Base-by-base conservation (phyloP, 306 rosid genomes). In the Quercus wislizeni region DNA sequence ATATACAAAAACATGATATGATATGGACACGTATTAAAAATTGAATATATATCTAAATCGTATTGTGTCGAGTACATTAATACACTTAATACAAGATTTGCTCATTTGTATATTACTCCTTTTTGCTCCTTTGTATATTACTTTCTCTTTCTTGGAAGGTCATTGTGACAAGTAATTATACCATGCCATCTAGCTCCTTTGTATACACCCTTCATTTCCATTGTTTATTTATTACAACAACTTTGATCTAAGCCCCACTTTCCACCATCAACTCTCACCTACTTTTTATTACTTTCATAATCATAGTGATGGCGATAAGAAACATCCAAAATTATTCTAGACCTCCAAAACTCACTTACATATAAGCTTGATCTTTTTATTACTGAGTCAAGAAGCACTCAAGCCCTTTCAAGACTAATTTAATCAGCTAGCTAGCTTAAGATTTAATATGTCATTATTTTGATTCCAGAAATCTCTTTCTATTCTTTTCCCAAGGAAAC, bases 1-100 rank as follows among this genome's bases (percentile, higher is more conserved):
- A 1, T 41, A 23, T 23, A 23, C 23, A 23, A 23, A 0, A 2
- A 41, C 2, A 41, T 0, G 2, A 41, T 8, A 38, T 3, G 0
- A 38, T 38, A 38, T 2, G 0, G 0, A 8, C 3, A 8, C 0
- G 1, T 41, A 41, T 41, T 1, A 41, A 41, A 8, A 41, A 41
- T 41, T 8, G 12, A 7, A 41, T 41, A 41, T 41, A 0, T 38
- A 38, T 38, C 3, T 8, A 2, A 38, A 41, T 41, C 0, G 0
- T 41, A 8, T 41, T 0, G 0, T 41, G 12, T 8, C 12, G 2
- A 35, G 2, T 35, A 35, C 0, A 6, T 35, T 35, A 1, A 35
- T 35, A 0, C 2, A 1, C 2, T 35, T 2, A 35, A 35, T 8
- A 8, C 46, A 41, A 8, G 46, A 41, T 41, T 41, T 41, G 11